Conservation (phyloP, 1,284 basidiomycete species). For the Marasmius fiardii region DNA sequence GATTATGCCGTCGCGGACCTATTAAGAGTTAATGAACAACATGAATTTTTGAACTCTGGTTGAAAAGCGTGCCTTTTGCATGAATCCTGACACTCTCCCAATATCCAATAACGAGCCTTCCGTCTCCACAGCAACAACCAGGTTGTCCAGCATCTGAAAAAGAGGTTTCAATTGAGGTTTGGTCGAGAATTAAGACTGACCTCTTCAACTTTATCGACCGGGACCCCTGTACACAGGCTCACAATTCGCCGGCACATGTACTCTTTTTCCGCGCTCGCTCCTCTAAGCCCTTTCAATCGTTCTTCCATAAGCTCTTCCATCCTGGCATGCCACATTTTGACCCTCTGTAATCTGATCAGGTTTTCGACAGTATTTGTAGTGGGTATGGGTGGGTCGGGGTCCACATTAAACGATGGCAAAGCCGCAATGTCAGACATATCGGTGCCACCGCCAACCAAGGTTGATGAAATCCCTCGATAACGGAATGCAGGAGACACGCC, state of each 20-base stretch:
- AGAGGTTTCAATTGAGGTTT: conserved; percentile 9
- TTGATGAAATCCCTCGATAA: conserved; percentile 63
- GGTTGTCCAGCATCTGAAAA: conserved; percentile 79
- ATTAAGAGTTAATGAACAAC: conserved; percentile 2
- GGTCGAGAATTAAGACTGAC: conserved; percentile 45
- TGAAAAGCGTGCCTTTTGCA: conserved; percentile 64
- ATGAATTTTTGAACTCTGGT: not conserved
- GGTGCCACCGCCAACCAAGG: conserved; percentile 46
- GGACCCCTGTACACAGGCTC: conserved; percentile 84
- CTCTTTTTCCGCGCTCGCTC: conserved; percentile 81
- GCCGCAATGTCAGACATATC: conserved; percentile 20
- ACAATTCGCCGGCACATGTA: conserved; percentile 91
- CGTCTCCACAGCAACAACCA: conserved; percentile 87
- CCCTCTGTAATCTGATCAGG: conserved; percentile 67
- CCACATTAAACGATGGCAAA: conserved; percentile 54
- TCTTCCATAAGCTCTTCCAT: conserved; percentile 73
- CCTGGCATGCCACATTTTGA: conserved; percentile 80
- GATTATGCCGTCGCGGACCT: conserved; percentile 9
- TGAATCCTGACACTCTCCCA: conserved; percentile 83
- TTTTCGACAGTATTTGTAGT: conserved; percentile 51
- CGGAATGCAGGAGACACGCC: conserved; percentile 40
- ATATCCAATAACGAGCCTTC: conserved; percentile 85
- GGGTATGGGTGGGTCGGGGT: conserved; percentile 67
- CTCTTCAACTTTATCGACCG: conserved; percentile 85
- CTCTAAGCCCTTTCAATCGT: conserved; percentile 69